Conservation (phyloP, 2,329 filamentous ascomycete species). For the Venturia oleaginea region DNA sequence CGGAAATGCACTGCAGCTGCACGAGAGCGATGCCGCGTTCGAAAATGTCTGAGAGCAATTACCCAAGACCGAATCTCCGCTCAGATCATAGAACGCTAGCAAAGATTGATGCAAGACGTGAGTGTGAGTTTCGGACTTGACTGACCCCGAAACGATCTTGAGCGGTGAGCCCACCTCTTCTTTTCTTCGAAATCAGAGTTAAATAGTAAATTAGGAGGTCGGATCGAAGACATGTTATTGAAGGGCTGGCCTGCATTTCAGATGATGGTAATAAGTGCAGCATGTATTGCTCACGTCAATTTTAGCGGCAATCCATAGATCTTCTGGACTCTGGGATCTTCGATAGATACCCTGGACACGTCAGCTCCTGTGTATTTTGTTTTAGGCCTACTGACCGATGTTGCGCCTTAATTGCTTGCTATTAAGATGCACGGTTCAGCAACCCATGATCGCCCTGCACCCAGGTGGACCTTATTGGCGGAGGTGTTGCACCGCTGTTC, state of each 20-base stretch:
- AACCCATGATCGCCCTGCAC: background rate
- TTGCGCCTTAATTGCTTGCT: background rate
- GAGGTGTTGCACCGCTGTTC: background rate
- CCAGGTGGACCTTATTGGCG: background rate
- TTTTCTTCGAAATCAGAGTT: background rate
- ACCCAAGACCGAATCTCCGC: background rate
- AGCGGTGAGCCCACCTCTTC: background rate
- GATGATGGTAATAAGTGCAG: background rate
- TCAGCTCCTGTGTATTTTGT: background rate
- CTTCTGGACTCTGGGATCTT: constrained; percentile 3
- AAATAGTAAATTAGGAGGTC: background rate
- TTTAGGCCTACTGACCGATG: constrained; percentile 1
- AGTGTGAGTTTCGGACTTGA: background rate
- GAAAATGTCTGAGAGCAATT: background rate
- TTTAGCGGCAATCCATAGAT: background rate
- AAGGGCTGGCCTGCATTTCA: background rate
- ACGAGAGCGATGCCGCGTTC: background rate
- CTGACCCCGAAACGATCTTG: background rate
- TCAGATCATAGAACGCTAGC: background rate
- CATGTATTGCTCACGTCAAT: background rate
- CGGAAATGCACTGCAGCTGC: background rate
- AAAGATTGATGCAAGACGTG: background rate
- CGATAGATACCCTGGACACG: background rate
- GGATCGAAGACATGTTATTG: background rate
- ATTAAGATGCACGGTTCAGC: background rate